Base-by-base conservation (phyloP, 495 filamentous ascomycete species). In the Xylaria telfairii region DNA sequence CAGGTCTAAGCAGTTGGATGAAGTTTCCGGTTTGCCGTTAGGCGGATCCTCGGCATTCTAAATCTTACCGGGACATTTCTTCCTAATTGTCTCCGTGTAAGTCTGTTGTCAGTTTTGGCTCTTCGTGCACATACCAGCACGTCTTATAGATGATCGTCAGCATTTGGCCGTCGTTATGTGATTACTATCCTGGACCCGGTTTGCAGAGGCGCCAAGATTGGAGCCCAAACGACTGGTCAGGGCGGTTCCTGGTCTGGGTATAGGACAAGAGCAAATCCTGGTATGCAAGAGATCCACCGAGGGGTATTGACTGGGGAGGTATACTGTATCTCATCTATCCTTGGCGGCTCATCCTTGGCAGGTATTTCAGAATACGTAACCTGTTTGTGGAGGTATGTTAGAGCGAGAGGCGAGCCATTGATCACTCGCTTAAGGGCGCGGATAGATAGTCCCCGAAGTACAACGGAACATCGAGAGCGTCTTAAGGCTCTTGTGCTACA, bases 171-270 rank as follows among this genome's bases (percentile, higher is more conserved):
- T 44, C 39, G 37, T 46, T 44, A 59, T 32, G 66, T 32, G 21
- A 47, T 12, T 9, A 3, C 17, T 8, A 42, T 42, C 21, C 53
- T 24, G 39, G 37, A 47, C 41, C 41, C 10, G 44, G 49, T 47
- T 49, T 44, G 65, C 41, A 30, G n/a, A 59, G 47, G 41, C 32
- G 65, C 41, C 53, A 53, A 44, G 65, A 32, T 44, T 1, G 51
- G 41, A n/a, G 39, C 5, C 30, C 54, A 6, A 72, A 72, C n/a
- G 60, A 28, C 42, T 67, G 19, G 10, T 39, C 54, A 63, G 65
- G 21, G 68, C 61, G 9, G 63, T 69, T 24, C 26, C 37, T 59
- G 15, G 47, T 19, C n/a, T n/a, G 19, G 19, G 19, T 4, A 21
- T 37, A 37, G 3, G 34, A 37, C 44, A 12, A 53, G 17, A 56